These are phyloP conservation scores for Babesia caballi DNA, from an alignment of 169 alveolate species.

Conservation along the genomic window DNA sequence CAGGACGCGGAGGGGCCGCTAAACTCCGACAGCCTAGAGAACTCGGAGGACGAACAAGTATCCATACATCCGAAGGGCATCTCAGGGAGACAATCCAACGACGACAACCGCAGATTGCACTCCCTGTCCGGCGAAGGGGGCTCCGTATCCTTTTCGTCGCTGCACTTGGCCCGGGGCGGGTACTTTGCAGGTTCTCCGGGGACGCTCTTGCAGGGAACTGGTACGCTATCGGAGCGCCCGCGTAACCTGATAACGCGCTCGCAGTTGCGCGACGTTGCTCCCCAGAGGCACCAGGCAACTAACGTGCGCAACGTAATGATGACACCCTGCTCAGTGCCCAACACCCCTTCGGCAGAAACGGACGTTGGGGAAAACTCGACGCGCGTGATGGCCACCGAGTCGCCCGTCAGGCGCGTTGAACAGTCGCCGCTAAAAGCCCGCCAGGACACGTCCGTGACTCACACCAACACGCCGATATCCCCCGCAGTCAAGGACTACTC, in stretches of 20 bases:
- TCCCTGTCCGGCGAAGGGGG: conserved; percentile 28
- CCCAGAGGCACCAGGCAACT: not conserved
- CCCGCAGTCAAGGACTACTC: conserved; percentile 62
- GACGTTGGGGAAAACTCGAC: not conserved
- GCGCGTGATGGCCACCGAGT: not conserved
- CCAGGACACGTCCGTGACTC: not conserved
- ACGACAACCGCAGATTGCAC: no score
- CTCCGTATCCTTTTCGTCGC: conserved; percentile 16
- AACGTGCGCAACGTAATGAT: not conserved
- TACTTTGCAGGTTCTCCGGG: conserved; percentile 40
- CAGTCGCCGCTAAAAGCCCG: not conserved
- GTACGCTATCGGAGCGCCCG: conserved; percentile 9
- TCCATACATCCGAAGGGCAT: no score
- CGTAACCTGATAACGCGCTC: not conserved
- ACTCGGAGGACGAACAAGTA: conserved; percentile 6
- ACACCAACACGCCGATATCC: conserved; percentile 2
- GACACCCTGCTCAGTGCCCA: not conserved
- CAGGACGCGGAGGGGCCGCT: conserved; percentile 1
- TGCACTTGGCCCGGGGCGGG: conserved; percentile 30
- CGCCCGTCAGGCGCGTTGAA: not conserved
- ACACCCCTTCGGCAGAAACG: not conserved
- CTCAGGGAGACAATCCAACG: no score
- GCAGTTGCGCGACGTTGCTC: not conserved
- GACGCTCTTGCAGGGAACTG: not conserved
- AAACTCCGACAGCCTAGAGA: not conserved